Percentiles rank a stretch among this genome's conserved stretches.
phyloP scores from a whole-genome alignment of 805 yeast genomes.

The Wickerhamomyces strasburgensis region DNA sequence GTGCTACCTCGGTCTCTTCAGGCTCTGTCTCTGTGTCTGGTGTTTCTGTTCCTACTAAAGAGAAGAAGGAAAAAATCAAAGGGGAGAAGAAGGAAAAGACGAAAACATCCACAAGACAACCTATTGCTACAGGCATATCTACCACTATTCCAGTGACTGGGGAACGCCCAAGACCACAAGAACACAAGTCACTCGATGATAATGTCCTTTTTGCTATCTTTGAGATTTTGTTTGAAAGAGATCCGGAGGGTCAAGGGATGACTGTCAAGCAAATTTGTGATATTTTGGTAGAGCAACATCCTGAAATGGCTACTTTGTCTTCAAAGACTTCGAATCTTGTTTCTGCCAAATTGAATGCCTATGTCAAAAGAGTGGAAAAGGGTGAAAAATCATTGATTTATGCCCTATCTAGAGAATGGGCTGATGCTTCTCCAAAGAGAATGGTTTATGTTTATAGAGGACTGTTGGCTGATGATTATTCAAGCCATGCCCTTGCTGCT shows the following conservation, averaged over 20 bases:
- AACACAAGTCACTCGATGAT: slow-evolving; percentile 62
- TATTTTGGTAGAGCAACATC: slow-evolving; percentile 65
- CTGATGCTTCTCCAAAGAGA: slow-evolving; percentile 82
- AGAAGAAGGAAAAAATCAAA: slow-evolving; percentile 12
- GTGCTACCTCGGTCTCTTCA: slow-evolving; percentile 17
- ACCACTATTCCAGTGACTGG: slow-evolving; percentile 81
- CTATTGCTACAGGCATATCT: slow-evolving; percentile 61
- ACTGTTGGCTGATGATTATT: slow-evolving; percentile 67
- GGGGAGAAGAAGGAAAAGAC: slow-evolving; percentile 22
- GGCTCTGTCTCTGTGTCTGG: slow-evolving; percentile 6
- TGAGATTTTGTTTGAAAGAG: slow-evolving; percentile 63
- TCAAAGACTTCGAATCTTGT: slow-evolving; percentile 79
- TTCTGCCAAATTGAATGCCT: slow-evolving; percentile 78
- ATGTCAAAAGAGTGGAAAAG: slow-evolving; percentile 79
- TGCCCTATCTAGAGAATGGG: slow-evolving; percentile 84
- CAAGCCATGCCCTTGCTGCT: slow-evolving; percentile 62
- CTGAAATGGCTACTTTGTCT: slow-evolving; percentile 77
- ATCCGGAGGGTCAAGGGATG: slow-evolving; percentile 70
- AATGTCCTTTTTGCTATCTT: slow-evolving; percentile 74
- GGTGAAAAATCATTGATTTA: slow-evolving; percentile 71
- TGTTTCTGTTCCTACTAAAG: too few relatives aligned
- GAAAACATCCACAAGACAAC: slow-evolving; percentile 23
- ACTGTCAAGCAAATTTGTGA: slow-evolving; percentile 89
- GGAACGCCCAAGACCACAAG: slow-evolving; percentile 65
- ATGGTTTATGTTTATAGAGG: slow-evolving; percentile 88